Evolutionary conservation across 306 rosid species (phyloP).

Genomic region (Myrica gale): DNA sequence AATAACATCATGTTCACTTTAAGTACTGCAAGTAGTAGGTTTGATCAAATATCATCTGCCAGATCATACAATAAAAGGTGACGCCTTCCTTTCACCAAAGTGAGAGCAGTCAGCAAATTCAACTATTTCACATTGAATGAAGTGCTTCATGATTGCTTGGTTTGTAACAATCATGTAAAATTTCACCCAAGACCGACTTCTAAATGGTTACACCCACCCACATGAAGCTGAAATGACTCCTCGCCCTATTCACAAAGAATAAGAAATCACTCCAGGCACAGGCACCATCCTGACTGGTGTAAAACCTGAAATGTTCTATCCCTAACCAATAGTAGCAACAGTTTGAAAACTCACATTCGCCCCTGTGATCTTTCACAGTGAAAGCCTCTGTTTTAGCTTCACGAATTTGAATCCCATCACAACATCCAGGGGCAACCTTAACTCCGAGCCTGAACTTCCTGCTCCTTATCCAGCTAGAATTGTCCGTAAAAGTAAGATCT

Average conservation of each 20-base stretch:
- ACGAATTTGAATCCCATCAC: slow-evolving; percentile 56
- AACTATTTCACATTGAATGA: not conserved
- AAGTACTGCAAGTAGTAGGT: not conserved
- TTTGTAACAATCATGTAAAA: not conserved
- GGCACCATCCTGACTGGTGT: not conserved
- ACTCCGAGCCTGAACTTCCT: slow-evolving; percentile 82
- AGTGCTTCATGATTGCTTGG: not conserved
- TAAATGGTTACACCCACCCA: not conserved
- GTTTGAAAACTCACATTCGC: slow-evolving; percentile 69
- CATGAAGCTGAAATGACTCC: not conserved
- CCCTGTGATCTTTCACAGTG: slow-evolving; percentile 87
- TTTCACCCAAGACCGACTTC: not conserved
- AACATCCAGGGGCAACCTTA: slow-evolving; percentile 61
- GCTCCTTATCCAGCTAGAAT: slow-evolving; percentile 92
- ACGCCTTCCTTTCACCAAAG: not conserved
- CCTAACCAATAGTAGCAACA: not conserved
- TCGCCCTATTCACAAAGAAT: not conserved
- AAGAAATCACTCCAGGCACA: not conserved
- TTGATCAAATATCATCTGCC: not conserved
- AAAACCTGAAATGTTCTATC: slow-evolving; percentile 1
- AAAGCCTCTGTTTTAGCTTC: slow-evolving; percentile 88
- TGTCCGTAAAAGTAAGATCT: slow-evolving; percentile 82
- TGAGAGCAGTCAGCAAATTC: not conserved
- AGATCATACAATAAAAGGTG: not conserved
- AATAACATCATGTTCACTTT: not conserved